A percentile compares a stretch with the other conserved stretches of the same genome.
These are phyloP conservation scores for Exophiala viscosa DNA, from an alignment of 2,329 filamentous ascomycete genomes.

Conservation along the genomic window DNA sequence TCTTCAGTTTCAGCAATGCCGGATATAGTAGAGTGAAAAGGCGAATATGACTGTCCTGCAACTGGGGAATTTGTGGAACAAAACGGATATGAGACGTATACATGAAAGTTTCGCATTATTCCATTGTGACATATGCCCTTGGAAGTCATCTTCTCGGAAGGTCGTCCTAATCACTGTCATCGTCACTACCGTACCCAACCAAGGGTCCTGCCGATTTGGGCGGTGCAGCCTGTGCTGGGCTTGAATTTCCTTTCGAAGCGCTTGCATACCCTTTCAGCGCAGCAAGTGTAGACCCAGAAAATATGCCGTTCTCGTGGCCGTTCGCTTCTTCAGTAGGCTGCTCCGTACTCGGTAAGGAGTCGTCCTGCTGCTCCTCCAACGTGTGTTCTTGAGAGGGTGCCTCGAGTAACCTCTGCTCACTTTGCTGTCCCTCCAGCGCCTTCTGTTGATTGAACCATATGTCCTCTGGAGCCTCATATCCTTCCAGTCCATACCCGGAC, in stretches of 20 bases:
- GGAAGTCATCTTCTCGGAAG: too few relatives aligned
- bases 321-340: neutral
- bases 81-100: too few relatives aligned
- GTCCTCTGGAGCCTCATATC: slow-evolving; percentile 90
- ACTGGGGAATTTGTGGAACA: too few relatives aligned
- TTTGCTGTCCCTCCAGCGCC: slow-evolving; percentile 60
- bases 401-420: slow-evolving; percentile 46
- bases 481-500: slow-evolving; percentile 72
- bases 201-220: slow-evolving; percentile 65
- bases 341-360: slow-evolving; percentile 11
- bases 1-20: neutral
- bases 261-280: slow-evolving; percentile 60
- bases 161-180: slow-evolving; percentile 68
- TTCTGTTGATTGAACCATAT: slow-evolving; percentile 84
- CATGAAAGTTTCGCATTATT: neutral
- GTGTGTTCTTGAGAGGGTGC: slow-evolving; percentile 39
- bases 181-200: slow-evolving; percentile 86
- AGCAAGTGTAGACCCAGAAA: slow-evolving; percentile 77
- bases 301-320: slow-evolving; percentile 59
- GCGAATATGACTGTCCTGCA: too few relatives aligned
- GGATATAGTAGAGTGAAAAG: too few relatives aligned
- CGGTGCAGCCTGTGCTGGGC: slow-evolving; percentile 40
- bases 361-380: slow-evolving; percentile 15
- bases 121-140: too few relatives aligned
- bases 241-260: slow-evolving; percentile 41